Base-by-base conservation (phyloP, 2,329 filamentous ascomycete genomes). In the Pochonia chlamydosporia region DNA sequence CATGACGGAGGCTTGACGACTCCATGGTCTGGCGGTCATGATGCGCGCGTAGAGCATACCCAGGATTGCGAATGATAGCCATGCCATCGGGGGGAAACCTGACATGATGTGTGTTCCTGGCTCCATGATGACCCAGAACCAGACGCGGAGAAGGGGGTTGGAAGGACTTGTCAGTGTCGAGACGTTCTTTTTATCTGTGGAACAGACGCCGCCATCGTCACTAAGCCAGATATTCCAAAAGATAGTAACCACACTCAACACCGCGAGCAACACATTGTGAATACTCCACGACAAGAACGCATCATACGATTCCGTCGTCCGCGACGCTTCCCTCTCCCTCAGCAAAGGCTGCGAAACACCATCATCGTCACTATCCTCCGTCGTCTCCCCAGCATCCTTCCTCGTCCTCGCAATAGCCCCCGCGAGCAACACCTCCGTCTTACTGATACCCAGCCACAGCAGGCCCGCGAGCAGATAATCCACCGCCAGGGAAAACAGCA, bases 201-300 rank as follows among this genome's bases (percentile, higher is more conserved):
- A 39, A 44, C 71, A 74, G 50, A 64, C 59, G 20, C 68, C 71
- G 33, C 63, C 56, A 13, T 60, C 63, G 0, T 64, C 64, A 2
- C 71, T 72, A 1, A 73, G 55, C 71, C 70, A 73, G 20, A 70
- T 61, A 46, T 74, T 74, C 71, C 71, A 74, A 57, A 62, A 70
- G 18, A 73, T 72, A 2, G 70, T 63, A 5, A 72, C 52, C 1
- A 63, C 28, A 6, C 57, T 57, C 11, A 73, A 49, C 2, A 52
- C 52, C 3, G 67, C 44, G 5, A 74, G 57, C 9, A 65, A 9
- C 2, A 44, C 47, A 48, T 74, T 74, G 51, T 71, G 68, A 1
- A 64, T 8, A 33, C 70, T 67, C 68, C 69, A 73, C 1, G 71
- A 70, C 0, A 68, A 5, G 3, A 49, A 28, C 23, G 52, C 36